A percentile compares a stretch with the other conserved stretches of the same genome.
Conservation (phyloP, 805 yeast genomes). For the Sungouiozyma intestinalis region DNA sequence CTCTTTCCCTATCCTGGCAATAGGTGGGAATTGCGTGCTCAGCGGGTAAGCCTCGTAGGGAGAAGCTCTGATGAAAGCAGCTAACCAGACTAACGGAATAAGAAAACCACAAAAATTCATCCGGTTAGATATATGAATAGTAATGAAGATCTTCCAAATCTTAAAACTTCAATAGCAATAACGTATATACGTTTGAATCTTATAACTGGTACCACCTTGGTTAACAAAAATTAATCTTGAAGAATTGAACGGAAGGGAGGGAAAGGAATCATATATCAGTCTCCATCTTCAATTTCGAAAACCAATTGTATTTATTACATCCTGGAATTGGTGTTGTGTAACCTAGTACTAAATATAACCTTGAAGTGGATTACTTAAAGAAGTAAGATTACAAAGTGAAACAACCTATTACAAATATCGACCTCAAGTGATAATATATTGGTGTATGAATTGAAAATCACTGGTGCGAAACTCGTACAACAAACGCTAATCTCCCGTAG, state of each 20-base stretch:
- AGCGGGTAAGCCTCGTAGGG: conserved; percentile 28
- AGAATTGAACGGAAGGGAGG: not conserved
- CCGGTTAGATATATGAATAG: no score
- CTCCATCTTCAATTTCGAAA: no score
- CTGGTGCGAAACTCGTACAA: no score
- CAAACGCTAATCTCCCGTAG: no score
- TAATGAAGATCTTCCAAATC: no score
- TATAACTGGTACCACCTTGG: not conserved
- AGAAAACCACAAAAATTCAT: not conserved
- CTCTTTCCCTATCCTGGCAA: conserved; percentile 57
- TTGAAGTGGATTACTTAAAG: not conserved
- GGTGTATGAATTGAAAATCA: not conserved
- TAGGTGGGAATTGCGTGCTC: conserved; percentile 72
- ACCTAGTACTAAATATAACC: not conserved
- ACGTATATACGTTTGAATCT: no score
- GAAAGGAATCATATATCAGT: not conserved
- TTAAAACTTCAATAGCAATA: not conserved
- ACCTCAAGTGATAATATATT: not conserved
- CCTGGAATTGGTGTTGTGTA: not conserved
- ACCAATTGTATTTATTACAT: not conserved
- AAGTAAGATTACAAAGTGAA: not conserved
- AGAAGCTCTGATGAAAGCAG: not conserved
- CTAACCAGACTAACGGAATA: not conserved
- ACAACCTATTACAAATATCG: no score
- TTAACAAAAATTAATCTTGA: not conserved